Percentiles rank a stretch among this genome's conserved stretches.
Conservation (phyloP, 352 stramenopile genomes). For the Pythium sukuiense region DNA sequence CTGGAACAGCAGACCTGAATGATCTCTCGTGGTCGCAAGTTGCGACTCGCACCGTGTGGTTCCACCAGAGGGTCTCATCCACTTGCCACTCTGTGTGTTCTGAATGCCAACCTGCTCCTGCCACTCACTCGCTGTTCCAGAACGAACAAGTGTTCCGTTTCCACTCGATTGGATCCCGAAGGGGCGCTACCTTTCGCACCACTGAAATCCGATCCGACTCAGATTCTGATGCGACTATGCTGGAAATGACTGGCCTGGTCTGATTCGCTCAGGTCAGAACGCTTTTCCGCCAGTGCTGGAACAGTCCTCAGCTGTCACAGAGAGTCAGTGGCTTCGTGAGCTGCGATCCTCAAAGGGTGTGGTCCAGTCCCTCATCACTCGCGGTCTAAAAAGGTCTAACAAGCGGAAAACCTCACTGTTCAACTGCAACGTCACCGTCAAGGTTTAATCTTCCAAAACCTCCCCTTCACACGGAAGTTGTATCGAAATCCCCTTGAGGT, state of each 20-base stretch:
- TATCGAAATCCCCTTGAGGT: neutral
- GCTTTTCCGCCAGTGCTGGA: slow-evolving; percentile 17
- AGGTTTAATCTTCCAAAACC: slow-evolving; percentile 12
- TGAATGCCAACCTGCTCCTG: neutral
- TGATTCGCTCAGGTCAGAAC: neutral
- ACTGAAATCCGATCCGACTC: neutral
- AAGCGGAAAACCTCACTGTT: neutral
- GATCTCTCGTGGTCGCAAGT: too few relatives aligned
- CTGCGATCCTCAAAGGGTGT: slow-evolving; percentile 28
- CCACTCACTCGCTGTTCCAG: neutral
- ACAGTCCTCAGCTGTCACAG: slow-evolving; percentile 12
- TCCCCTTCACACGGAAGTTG: neutral
- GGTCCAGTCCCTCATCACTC: neutral
- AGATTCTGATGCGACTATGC: neutral
- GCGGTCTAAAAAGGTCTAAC: slow-evolving; percentile 14
- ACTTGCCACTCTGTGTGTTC: neutral
- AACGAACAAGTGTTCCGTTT: neutral
- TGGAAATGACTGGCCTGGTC: neutral
- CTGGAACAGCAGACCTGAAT: too few relatives aligned
- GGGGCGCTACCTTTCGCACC: neutral
- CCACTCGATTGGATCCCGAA: neutral
- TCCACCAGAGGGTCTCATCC: neutral
- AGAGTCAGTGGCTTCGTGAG: slow-evolving; percentile 24
- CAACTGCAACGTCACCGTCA: slow-evolving; percentile 12
- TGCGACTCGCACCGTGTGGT: too few relatives aligned